A percentile compares a stretch with the other conserved stretches of the same genome.
These are phyloP conservation scores for Alternaria hordeiaustralica DNA, from an alignment of 2,329 filamentous ascomycete species.

Conservation along the genomic window DNA sequence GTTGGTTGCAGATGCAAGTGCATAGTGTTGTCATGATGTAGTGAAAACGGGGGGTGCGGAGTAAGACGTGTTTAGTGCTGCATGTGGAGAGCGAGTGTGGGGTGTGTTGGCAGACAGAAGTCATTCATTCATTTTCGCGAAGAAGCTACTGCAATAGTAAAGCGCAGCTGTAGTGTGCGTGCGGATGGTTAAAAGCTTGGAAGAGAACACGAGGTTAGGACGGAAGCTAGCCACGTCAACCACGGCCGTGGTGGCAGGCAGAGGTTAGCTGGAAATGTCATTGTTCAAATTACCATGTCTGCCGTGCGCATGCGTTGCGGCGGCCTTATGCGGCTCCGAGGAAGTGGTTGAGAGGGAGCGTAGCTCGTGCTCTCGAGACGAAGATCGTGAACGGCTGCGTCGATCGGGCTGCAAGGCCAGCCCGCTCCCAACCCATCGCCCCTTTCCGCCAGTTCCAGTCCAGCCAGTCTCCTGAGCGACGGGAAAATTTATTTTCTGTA, in stretches of 20 bases:
- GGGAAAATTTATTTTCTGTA: neutral
- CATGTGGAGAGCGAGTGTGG: neutral
- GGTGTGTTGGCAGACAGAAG: constrained; percentile 1
- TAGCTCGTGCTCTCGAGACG: neutral
- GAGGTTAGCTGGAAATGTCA: neutral
- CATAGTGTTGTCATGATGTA: neutral
- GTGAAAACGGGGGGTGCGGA: neutral
- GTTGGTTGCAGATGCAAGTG: neutral
- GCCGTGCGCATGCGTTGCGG: neutral
- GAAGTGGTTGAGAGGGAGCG: neutral
- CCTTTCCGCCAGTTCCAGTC: neutral
- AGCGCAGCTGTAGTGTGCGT: neutral
- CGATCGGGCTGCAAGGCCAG: neutral
- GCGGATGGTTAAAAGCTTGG: neutral
- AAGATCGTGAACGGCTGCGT: constrained; percentile 8
- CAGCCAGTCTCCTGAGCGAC: neutral
- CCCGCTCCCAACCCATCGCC: neutral
- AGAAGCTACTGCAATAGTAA: neutral
- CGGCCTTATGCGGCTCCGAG: neutral
- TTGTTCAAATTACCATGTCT: neutral
- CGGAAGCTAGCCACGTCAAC: constrained; percentile 29
- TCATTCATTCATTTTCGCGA: neutral
- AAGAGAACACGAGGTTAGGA: neutral
- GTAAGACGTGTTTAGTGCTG: neutral
- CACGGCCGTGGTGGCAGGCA: constrained; percentile 4